Conservation (phyloP, 2,329 filamentous ascomycete genomes). For the Cercospora sp. region DNA sequence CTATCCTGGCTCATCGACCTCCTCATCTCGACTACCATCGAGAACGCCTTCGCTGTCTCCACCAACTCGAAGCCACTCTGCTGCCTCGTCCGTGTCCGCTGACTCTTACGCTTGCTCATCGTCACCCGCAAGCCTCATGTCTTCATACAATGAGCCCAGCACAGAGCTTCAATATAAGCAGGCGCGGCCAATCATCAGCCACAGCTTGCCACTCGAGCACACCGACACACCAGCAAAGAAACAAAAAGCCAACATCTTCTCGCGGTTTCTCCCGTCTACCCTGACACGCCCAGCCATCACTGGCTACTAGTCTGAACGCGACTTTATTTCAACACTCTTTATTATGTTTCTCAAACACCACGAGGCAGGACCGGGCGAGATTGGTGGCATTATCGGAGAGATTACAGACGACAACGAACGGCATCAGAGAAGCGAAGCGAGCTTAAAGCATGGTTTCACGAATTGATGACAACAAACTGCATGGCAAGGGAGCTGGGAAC, state of each 20-base stretch:
- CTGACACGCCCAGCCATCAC: slow-evolving; percentile 24
- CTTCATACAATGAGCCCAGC: slow-evolving; percentile 35
- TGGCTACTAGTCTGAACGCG: slow-evolving; percentile 22
- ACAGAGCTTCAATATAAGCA: slow-evolving; percentile 44
- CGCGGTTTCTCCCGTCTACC: slow-evolving; percentile 40
- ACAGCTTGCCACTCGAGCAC: slow-evolving; percentile 33
- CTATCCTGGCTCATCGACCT: slow-evolving; percentile 30
- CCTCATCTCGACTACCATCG: slow-evolving; percentile 42
- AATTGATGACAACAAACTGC: slow-evolving; percentile 10
- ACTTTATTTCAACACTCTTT: slow-evolving; percentile 5
- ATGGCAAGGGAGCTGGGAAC: slow-evolving; percentile 5
- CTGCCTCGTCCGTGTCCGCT: slow-evolving; percentile 39
- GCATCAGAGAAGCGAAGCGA: neutral
- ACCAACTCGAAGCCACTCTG: slow-evolving; percentile 44
- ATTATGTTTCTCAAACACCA: neutral
- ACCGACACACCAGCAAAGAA: slow-evolving; percentile 40
- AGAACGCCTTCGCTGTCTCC: slow-evolving; percentile 53
- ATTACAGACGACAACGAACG: neutral
- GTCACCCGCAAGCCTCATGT: slow-evolving; percentile 39
- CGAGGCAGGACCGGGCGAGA: slow-evolving; percentile 2
- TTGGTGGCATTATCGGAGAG: neutral
- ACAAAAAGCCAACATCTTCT: slow-evolving; percentile 41
- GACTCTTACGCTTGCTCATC: slow-evolving; percentile 37
- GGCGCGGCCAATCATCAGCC: slow-evolving; percentile 25
- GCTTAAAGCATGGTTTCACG: slow-evolving; percentile 1